Percentiles rank a stretch among this genome's conserved stretches.
Conservation (phyloP, 495 filamentous ascomycete species). For the Saxophila tyrrhenica region DNA sequence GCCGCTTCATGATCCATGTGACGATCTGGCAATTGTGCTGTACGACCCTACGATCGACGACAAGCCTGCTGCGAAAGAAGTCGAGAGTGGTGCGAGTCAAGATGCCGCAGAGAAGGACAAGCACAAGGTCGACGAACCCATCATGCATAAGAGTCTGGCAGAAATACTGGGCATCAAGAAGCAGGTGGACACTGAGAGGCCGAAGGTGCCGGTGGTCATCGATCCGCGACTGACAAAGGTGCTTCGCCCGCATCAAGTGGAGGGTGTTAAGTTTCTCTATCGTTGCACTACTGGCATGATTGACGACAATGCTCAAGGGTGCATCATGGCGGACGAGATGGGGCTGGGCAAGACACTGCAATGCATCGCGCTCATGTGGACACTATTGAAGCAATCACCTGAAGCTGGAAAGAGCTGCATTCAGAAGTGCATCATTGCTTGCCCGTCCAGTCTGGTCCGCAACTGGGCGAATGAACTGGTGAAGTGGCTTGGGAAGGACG, state of each 20-base stretch:
- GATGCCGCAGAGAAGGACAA: slow-evolving; percentile 35
- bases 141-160: slow-evolving; percentile 86
- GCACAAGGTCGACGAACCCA: slow-evolving; percentile 59
- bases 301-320: slow-evolving; percentile 87
- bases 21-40: slow-evolving; percentile 92
- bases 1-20: slow-evolving; percentile 86
- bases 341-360: slow-evolving; percentile 90
- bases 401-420: slow-evolving; percentile 89
- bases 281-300: slow-evolving; percentile 85
- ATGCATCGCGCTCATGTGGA: slow-evolving; percentile 85
- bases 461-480: slow-evolving; percentile 96
- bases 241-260: slow-evolving; percentile 90
- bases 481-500: slow-evolving; percentile 91
- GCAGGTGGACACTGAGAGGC: slow-evolving; percentile 63
- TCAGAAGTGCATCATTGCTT: slow-evolving; percentile 97
- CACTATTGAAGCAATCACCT: slow-evolving; percentile 85
- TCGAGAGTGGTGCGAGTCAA: slow-evolving; percentile 39
- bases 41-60: slow-evolving; percentile 94
- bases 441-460: slow-evolving; percentile 86
- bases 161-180: slow-evolving; percentile 96
- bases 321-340: slow-evolving; percentile 99
- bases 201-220: slow-evolving; percentile 92
- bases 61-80: slow-evolving; percentile 44
- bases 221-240: slow-evolving; percentile 87
- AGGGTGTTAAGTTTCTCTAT: slow-evolving; percentile 98